Evolutionary conservation across 225 moss, liverwort and hornwort species (phyloP).

Genomic region (Asterella californica): DNA sequence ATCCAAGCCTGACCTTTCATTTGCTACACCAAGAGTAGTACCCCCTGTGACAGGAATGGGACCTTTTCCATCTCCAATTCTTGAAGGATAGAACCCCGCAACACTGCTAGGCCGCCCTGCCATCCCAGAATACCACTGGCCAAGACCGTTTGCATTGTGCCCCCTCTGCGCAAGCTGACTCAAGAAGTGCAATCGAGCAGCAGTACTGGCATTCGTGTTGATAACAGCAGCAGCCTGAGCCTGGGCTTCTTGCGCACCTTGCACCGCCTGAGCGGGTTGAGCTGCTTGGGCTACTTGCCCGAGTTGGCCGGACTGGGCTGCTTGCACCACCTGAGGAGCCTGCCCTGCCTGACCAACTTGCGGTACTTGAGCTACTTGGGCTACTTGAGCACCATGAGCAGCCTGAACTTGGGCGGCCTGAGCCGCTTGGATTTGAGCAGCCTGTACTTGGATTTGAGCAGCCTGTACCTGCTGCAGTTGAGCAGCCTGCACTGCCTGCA

Average conservation of each 20-base stretch:
- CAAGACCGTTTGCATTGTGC: slow-evolving; percentile 35
- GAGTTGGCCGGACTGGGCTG: slow-evolving; percentile 18
- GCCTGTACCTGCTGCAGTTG: slow-evolving; percentile 14
- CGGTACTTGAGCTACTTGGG: too few relatives aligned
- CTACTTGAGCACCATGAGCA: neutral
- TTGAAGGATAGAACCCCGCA: slow-evolving; percentile 1
- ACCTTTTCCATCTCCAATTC: slow-evolving; percentile 25
- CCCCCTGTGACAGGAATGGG: neutral
- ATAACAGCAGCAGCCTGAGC: slow-evolving; percentile 50
- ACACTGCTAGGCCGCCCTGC: slow-evolving; percentile 25
- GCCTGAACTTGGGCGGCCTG: neutral
- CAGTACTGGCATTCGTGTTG: slow-evolving; percentile 61
- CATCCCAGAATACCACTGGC: slow-evolving; percentile 38
- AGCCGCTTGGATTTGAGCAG: slow-evolving; percentile 1
- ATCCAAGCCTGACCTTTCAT: slow-evolving; percentile 14
- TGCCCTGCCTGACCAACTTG: slow-evolving; percentile 17
- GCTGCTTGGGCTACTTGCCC: slow-evolving; percentile 4
- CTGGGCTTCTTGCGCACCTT: slow-evolving; percentile 12
- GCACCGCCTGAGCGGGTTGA: neutral
- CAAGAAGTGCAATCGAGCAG: slow-evolving; percentile 63
- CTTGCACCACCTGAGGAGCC: slow-evolving; percentile 24
- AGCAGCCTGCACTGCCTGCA: slow-evolving; percentile 15
- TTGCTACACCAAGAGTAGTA: neutral
- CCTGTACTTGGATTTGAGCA: slow-evolving; percentile 6
- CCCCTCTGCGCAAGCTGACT: slow-evolving; percentile 62